These are phyloP conservation scores for Fusarium sp. DNA, from an alignment of 2,329 filamentous ascomycete genomes.

Conservation along the genomic window DNA sequence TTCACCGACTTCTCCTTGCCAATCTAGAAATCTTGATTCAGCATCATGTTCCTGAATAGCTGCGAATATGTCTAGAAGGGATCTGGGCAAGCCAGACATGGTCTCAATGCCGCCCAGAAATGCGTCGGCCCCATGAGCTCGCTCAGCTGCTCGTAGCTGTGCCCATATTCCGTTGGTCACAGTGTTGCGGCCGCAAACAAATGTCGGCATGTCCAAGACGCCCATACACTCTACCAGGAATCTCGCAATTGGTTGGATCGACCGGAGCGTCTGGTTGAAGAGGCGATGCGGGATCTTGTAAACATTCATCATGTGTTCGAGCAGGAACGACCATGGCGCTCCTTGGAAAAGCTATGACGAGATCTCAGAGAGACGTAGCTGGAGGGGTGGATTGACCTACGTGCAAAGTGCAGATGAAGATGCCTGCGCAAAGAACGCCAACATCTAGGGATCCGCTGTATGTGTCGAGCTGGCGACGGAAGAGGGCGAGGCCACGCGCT, in stretches of 20 bases:
- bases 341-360: constrained; percentile 30
- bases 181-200: constrained; percentile 29
- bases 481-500: background rate
- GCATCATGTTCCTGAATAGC: constrained; percentile 23
- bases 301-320: constrained; percentile 34
- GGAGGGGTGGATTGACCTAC: background rate
- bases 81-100: constrained; percentile 45
- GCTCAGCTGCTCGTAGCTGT: constrained; percentile 13
- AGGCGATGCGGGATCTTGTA: constrained; percentile 15
- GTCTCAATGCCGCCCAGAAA: constrained; percentile 37
- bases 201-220: constrained; percentile 41
- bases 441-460: constrained; percentile 15
- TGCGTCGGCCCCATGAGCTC: background rate
- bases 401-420: constrained; percentile 32
- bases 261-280: background rate
- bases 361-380: too few relatives aligned
- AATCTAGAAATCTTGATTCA: constrained; percentile 36
- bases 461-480: constrained; percentile 13
- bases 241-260: background rate
- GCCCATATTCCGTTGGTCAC: constrained; percentile 31
- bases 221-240: constrained; percentile 31
- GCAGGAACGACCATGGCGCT: constrained; percentile 25
- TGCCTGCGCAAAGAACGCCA: constrained; percentile 15
- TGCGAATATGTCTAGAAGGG: constrained; percentile 45
- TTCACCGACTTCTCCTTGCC: constrained; percentile 45